These are phyloP conservation scores for Rhodofomes roseus DNA, from an alignment of 1,284 basidiomycete species.

Conservation along the genomic window DNA sequence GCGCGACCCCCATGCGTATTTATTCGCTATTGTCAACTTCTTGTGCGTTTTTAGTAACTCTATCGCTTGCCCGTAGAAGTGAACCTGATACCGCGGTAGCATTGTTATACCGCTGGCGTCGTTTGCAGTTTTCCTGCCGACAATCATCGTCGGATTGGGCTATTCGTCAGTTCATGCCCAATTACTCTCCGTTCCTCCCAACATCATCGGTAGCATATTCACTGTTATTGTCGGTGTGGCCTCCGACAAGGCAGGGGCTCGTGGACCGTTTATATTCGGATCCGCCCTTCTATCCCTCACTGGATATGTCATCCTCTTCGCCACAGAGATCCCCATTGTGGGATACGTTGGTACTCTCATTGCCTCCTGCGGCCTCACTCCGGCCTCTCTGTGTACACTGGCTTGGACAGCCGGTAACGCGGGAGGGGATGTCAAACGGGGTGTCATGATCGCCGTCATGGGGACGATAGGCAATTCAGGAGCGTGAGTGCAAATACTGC, in stretches of 20 bases:
- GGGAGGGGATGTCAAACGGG: conserved; percentile 65
- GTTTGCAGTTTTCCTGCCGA: conserved; percentile 21
- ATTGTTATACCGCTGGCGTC: conserved; percentile 12
- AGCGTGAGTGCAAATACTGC: conserved; percentile 19
- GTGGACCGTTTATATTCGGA: conserved; percentile 57
- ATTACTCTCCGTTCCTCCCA: conserved; percentile 19
- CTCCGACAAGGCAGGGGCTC: conserved; percentile 10
- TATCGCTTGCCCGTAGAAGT: conserved; percentile 28
- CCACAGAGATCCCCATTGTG: conserved; percentile 43
- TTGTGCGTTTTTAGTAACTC: conserved; percentile 7
- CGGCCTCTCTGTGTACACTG: conserved; percentile 53
- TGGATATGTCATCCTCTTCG: conserved; percentile 58
- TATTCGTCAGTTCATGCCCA: conserved; percentile 24
- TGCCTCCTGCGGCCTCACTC: conserved; percentile 56
- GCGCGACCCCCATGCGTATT: conserved; percentile 19
- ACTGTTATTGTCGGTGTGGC: conserved; percentile 10
- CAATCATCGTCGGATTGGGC: conserved; percentile 30
- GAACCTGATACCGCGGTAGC: conserved; percentile 39
- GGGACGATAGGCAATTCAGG: conserved; percentile 66
- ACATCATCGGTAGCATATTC: conserved; percentile 12
- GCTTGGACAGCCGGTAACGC: conserved; percentile 69
- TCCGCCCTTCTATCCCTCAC: conserved; percentile 49
- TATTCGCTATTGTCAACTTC: conserved; percentile 10
- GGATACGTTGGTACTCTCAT: conserved; percentile 63
- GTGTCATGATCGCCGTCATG: conserved; percentile 60